These are phyloP conservation scores for Sporisorium scitamineum DNA, from an alignment of 1,284 basidiomycete genomes.

Conservation along the genomic window DNA sequence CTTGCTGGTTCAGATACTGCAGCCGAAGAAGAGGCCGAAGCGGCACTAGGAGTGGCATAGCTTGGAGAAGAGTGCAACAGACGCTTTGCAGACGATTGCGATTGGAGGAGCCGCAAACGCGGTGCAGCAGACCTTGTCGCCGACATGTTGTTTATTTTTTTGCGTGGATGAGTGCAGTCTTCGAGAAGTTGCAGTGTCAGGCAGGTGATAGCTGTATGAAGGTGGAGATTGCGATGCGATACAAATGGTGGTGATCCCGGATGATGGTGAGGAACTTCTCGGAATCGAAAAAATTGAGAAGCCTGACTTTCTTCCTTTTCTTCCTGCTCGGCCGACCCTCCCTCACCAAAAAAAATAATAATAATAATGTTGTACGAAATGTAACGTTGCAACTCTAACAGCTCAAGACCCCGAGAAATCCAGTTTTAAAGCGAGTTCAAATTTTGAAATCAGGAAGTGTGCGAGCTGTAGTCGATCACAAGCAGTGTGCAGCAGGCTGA, in stretches of 20 bases:
- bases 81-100: slow-evolving; percentile 18
- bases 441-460: not conserved
- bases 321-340: slow-evolving; percentile 10
- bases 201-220: not conserved
- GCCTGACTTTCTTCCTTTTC: not conserved
- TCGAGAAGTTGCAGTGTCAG: not conserved
- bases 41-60: slow-evolving; percentile 14
- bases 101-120: slow-evolving; percentile 29
- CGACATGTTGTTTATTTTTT: slow-evolving; percentile 13
- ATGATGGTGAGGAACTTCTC: slow-evolving; percentile 8
- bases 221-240: not conserved
- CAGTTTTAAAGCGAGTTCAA: not conserved
- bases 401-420: not conserved
- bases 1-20: slow-evolving; percentile 8
- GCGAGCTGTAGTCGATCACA: slow-evolving; percentile 2
- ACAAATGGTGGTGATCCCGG: not conserved
- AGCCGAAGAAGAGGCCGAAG: slow-evolving; percentile 20
- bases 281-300: slow-evolving; percentile 10
- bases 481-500: not conserved
- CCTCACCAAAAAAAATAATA: no score
- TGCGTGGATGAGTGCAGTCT: not conserved
- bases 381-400: slow-evolving; percentile 2
- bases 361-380: slow-evolving; percentile 12
- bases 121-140: slow-evolving; percentile 33
- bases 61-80: slow-evolving; percentile 30